Evolutionary conservation across 208 protist species (phyloP).

Genomic region (Leishmania gerbilli): DNA sequence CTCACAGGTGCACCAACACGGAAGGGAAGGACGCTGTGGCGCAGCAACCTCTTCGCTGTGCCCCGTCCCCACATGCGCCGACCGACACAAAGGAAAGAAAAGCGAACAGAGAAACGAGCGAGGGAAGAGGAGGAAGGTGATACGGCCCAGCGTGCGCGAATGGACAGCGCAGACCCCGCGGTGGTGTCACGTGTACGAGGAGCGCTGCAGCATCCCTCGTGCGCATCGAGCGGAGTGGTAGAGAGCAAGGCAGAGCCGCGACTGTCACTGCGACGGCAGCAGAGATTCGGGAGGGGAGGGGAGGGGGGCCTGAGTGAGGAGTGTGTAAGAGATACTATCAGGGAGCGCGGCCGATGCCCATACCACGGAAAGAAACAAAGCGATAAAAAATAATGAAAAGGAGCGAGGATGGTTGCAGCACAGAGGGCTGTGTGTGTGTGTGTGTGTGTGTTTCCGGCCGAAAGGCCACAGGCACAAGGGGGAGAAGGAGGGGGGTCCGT

Average conservation of each 20-base stretch:
- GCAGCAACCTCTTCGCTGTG: background rate
- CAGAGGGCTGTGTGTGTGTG: no score
- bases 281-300: background rate
- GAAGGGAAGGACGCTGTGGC: background rate
- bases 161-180: background rate
- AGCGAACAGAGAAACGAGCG: background rate
- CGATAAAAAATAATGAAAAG: no score
- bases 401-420: no score
- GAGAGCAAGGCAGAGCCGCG: background rate
- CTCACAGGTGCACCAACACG: background rate
- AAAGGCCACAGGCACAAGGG: background rate
- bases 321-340: no score
- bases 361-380: background rate
- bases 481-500: background rate
- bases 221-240: background rate
- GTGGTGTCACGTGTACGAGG: background rate
- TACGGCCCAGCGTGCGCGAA: background rate
- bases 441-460: no score
- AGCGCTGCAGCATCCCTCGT: background rate
- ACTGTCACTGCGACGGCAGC: background rate
- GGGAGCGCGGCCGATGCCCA: background rate
- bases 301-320: no score
- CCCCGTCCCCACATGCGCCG: background rate
- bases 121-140: background rate
- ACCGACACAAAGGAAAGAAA: background rate